Conservation (phyloP, 2,329 filamentous ascomycete genomes). For the Sporothrix protearum region DNA sequence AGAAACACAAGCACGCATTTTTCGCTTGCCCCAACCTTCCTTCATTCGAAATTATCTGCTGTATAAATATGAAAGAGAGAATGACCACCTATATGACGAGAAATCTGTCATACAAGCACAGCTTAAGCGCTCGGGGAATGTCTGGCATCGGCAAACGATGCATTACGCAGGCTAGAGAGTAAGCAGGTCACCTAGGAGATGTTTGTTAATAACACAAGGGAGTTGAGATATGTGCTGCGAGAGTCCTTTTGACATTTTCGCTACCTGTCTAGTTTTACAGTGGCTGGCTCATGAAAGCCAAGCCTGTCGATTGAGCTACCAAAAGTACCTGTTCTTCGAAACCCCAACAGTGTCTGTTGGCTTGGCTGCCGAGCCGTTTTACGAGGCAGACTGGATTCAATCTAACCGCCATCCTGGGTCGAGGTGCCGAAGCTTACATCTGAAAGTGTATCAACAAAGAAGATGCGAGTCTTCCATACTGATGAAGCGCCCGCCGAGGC, state of each 20-base stretch:
- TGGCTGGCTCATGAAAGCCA: neutral
- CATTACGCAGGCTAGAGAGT: neutral
- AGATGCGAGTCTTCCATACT: too few species aligned
- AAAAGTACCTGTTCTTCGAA: neutral
- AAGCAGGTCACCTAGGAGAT: neutral
- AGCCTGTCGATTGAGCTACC: neutral
- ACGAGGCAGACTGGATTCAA: neutral
- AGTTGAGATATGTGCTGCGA: neutral
- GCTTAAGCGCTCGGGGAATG: neutral
- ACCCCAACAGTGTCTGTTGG: neutral
- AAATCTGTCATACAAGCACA: neutral
- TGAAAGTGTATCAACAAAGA: neutral
- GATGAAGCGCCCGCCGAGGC: conserved; percentile 7
- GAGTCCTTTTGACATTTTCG: neutral
- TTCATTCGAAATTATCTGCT: neutral
- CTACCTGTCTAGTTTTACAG: too few species aligned
- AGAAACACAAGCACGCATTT: too few species aligned
- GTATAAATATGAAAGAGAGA: neutral
- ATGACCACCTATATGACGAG: neutral
- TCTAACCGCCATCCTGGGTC: neutral
- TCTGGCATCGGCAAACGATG: neutral
- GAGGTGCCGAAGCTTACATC: neutral
- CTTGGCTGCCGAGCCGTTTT: neutral
- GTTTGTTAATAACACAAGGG: neutral
- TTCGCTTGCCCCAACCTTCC: neutral